Evolutionary conservation across 306 rosid species (phyloP).

Genomic region (Psophocarpus tetragonolobus): DNA sequence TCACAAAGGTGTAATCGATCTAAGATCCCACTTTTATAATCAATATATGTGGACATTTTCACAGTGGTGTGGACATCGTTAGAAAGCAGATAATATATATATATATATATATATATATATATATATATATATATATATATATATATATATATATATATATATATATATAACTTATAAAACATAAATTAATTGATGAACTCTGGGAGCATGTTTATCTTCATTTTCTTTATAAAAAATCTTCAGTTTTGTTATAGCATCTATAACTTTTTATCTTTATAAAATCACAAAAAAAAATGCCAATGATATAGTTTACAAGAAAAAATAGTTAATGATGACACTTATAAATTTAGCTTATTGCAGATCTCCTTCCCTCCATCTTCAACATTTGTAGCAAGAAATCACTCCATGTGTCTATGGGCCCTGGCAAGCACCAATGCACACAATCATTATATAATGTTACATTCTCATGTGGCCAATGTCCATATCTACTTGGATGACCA

Average conservation of each 20-base stretch:
- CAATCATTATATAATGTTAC: conserved; percentile 81
- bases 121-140: no score
- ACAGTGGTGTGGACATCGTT: no score
- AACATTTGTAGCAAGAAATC: conserved; percentile 77
- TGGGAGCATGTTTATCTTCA: background rate
- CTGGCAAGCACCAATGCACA: conserved; percentile 91
- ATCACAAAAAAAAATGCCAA: background rate
- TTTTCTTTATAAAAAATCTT: background rate
- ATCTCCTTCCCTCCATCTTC: conserved; percentile 65
- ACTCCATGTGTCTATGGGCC: conserved; percentile 84
- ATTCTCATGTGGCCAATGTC: conserved; percentile 73
- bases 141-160: no score
- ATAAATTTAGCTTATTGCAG: conserved; percentile 18
- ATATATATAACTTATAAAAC: no score
- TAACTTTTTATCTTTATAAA: background rate
- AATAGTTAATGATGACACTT: background rate
- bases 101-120: no score
- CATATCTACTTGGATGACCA: conserved; percentile 86
- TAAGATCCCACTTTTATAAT: no score
- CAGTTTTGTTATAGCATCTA: background rate
- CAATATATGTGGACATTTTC: no score
- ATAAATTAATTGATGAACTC: background rate
- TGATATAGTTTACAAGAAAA: conserved; percentile 12
- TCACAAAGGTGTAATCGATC: no score
- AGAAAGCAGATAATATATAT: no score